Conservation (phyloP, 129 eudicot genomes). For the Apium graveolens region DNA sequence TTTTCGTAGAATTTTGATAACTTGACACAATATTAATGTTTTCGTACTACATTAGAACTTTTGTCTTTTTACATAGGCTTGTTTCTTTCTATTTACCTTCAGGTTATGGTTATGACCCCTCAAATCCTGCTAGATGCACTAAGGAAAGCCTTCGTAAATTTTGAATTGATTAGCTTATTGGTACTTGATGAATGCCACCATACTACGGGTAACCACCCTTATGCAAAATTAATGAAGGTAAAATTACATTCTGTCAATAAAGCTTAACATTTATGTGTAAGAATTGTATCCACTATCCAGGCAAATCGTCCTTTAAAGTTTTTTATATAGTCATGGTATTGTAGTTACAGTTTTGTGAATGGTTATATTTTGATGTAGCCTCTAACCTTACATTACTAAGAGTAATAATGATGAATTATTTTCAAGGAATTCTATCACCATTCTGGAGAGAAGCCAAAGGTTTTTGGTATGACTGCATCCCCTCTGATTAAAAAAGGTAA, state of each 20-base stretch:
- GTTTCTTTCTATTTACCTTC: slow-evolving; percentile 9
- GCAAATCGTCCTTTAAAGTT: background rate
- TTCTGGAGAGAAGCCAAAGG: slow-evolving; percentile 45
- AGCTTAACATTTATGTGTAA: background rate
- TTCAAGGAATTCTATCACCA: slow-evolving; percentile 69
- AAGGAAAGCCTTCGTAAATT: slow-evolving; percentile 49
- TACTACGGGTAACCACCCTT: slow-evolving; percentile 76
- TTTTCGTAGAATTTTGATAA: background rate
- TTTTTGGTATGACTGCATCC: slow-evolving; percentile 81
- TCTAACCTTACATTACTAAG: background rate
- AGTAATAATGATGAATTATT: slow-evolving; percentile 14
- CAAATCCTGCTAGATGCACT: slow-evolving; percentile 71
- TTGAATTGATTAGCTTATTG: slow-evolving; percentile 48
- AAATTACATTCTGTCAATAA: slow-evolving; percentile 8
- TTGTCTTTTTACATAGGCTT: background rate
- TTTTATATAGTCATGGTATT: background rate
- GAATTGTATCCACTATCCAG: background rate
- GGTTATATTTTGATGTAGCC: background rate
- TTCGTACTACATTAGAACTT: background rate
- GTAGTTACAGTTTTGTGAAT: background rate
- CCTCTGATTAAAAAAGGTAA: slow-evolving; percentile 60
- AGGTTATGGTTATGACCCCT: slow-evolving; percentile 90
- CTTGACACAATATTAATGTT: background rate
- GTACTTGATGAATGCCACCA: slow-evolving; percentile 75
- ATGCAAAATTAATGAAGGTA: slow-evolving; percentile 73